phyloP scores from a whole-genome alignment of 2,329 filamentous ascomycete species.

The Talaromyces sp. region DNA sequence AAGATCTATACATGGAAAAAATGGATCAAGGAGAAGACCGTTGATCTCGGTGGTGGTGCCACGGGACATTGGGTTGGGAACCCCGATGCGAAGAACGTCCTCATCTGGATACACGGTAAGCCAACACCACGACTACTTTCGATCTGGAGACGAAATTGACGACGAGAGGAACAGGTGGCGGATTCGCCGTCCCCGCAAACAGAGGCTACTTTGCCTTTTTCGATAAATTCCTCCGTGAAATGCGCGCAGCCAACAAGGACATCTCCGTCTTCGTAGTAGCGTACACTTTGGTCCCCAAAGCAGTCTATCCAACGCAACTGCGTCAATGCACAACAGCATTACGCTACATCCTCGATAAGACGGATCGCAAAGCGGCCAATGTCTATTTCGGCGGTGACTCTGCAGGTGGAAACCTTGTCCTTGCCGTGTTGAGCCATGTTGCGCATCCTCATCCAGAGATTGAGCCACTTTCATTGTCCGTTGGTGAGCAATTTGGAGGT shows the following conservation, averaged over 20 bases:
- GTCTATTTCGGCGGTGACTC: conserved; percentile 45
- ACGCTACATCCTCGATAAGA: conserved; percentile 36
- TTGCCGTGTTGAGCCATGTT: conserved; percentile 39
- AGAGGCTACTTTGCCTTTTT: conserved; percentile 51
- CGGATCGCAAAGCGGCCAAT: conserved; percentile 31
- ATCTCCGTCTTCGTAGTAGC: conserved; percentile 53
- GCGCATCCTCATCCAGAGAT: conserved; percentile 56
- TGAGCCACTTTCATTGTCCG: conserved; percentile 36
- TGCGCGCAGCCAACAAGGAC: conserved; percentile 42
- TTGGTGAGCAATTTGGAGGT: conserved; percentile 44
- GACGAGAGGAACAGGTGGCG: conserved; percentile 47
- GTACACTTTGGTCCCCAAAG: conserved; percentile 54
- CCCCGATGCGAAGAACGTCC: conserved; percentile 33
- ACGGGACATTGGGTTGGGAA: conserved; percentile 40
- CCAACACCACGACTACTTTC: not conserved
- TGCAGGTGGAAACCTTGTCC: conserved; percentile 42
- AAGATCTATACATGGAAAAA: conserved; percentile 12
- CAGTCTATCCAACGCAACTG: conserved; percentile 44
- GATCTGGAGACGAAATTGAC: not conserved
- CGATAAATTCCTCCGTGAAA: conserved; percentile 41
- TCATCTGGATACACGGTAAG: conserved; percentile 40
- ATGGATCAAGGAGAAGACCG: conserved; percentile 26
- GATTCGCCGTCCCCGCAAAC: conserved; percentile 50
- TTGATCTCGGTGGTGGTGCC: conserved; percentile 33
- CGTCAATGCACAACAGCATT: conserved; percentile 40